Evolutionary conservation across 2,329 filamentous ascomycete genomes (phyloP), one percentile per base, ranked within the genome.

Genomic region (Calonectria pteridis): DNA sequence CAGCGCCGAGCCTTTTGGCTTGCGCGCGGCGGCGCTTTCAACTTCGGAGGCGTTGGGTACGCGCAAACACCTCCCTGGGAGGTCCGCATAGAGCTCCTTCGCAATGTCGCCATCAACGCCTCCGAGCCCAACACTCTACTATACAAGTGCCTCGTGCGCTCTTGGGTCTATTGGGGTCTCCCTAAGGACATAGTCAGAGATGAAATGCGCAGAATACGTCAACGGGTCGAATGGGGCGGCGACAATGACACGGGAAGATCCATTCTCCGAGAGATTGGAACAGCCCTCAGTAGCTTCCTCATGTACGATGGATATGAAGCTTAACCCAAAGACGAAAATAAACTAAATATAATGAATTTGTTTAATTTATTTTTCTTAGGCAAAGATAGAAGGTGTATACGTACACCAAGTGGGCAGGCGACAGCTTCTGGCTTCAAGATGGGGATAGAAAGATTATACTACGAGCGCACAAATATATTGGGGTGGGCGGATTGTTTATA

Each of bases 1-100:
- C 78, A 82, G 29, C 83, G 84, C 49, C 86, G 86, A 33, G 80
- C 89, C 6, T 87, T 88, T 77, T 89, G 87, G 87, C 81, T 89
- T 26, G 79, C 84, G 13, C 83, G 85, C 43, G 84, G 82, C 7
- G 86, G 87, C 18, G 81, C 84, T 66, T 49, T 74, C 10, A 75
- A 75, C 6, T 53, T 84, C 11, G 79, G 81, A 26, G 73, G 80
- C 1, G 76, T 82, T 28, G 67, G 71, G 43, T 80, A 83, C 71
- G 80, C 59, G 16, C 29, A 35, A n/a, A 35, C 65, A 9, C 73
- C 71, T 2, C 75, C 85, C 1, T 89, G 87, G 87, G 87, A 89
- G 71, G 62, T 82, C 33, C 86, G 84, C 62, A 72, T 83, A 4
- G 77, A 84, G 58, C 83, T 83, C 46, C 83, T 86, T 53, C 83